phyloP scores from a whole-genome alignment of 441 rosid genomes.

The Populus hybrid region DNA sequence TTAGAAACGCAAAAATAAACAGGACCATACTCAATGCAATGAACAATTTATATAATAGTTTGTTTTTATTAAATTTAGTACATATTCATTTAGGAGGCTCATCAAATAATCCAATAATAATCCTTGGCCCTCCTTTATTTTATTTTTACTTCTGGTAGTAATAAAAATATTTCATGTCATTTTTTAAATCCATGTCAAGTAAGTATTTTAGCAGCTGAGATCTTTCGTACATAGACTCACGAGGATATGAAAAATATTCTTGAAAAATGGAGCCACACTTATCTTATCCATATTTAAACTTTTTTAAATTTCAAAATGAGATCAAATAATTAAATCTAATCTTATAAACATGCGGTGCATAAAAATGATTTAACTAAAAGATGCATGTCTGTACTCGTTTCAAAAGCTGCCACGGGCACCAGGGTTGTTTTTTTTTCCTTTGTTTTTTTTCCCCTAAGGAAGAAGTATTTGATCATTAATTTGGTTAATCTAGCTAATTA shows the following conservation, averaged over 20 bases:
- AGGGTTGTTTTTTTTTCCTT: neutral
- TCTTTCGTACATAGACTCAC: neutral
- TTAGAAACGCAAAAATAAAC: no score
- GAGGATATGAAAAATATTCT: neutral
- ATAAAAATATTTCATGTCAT: neutral
- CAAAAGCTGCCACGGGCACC: neutral
- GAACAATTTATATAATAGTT: no score
- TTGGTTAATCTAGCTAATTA: neutral
- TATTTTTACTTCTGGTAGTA: neutral
- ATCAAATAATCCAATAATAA: neutral
- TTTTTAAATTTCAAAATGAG: neutral
- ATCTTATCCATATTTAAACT: neutral
- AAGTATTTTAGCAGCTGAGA: neutral
- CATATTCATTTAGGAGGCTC: neutral
- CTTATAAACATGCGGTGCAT: neutral
- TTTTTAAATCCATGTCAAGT: neutral
- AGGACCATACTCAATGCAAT: no score
- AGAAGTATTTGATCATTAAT: neutral
- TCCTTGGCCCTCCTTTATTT: neutral
- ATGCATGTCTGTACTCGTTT: neutral
- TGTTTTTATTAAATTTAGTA: no score
- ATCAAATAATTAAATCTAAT: neutral
- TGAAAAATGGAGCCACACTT: neutral
- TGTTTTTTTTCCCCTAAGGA: neutral
- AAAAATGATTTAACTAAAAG: neutral